Evolutionary conservation across 2,329 filamentous ascomycete species (phyloP), one percentile per base, ranked within the genome.

Genomic region (Colletotrichum falcatum): DNA sequence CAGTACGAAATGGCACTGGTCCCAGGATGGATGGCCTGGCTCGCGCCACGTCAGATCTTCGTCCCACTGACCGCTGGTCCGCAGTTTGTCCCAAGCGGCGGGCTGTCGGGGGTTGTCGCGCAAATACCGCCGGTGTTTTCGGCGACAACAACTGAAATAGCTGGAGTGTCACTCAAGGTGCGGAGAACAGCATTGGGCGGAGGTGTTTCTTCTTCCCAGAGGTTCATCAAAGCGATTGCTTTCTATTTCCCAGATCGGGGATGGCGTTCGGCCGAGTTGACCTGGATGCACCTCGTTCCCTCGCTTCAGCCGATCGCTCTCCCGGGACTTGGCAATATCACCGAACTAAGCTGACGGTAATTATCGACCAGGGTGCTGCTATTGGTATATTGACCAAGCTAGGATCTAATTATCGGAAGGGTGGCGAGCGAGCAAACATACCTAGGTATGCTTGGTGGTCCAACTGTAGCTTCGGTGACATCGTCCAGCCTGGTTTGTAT

Each of bases 1-100:
- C 51, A 35, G 30, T 33, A 7, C 30, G 53, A 18, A 35, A 30
- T 20, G 35, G 51, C n/a, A 48, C 18, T 53, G 33, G 23, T 33
- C 39, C 46, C 23, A 44, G 55, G 35, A 35, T n/a, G 23, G 46
- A n/a, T 37, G 60, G 42, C 35, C 37, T 42, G 49, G 49, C 26
- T 48, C 2, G 16, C 60, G 66, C 61, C 66, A 68, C 66, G 66
- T 65, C 66, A 68, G 35, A 59, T 54, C 37, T 26, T 37, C 46
- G 35, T 53, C 53, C 61, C 61, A n/a, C 8, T 7, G 23, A 26
- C 37, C 44, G 28, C 28, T 9, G 28, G 23, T 26, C 37, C 37
- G 37, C 16, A 56, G 20, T 28, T 28, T 37, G n/a, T 56, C 26
- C 51, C 20, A 42, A 28, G 42, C 23, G 44, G 61, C 18, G 20